These are phyloP conservation scores for Santalum album DNA, from an alignment of 164 flowering plant species.

Conservation along the genomic window DNA sequence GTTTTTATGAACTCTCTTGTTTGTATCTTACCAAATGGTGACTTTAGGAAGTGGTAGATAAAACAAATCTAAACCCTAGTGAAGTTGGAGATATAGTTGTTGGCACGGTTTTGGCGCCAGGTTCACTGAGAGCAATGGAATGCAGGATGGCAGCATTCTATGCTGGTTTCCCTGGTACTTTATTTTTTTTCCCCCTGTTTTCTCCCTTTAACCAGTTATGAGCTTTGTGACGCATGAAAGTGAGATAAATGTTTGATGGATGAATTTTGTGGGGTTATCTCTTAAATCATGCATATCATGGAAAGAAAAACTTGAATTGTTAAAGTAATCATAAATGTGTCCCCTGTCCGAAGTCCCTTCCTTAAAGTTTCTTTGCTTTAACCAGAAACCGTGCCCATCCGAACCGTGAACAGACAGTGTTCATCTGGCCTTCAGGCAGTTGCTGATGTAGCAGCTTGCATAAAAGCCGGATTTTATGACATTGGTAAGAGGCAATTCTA, in stretches of 20 bases:
- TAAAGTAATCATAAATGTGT: too few relatives aligned
- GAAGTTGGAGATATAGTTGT: slow-evolving; percentile 77
- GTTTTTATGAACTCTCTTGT: background rate
- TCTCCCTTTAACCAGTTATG: background rate
- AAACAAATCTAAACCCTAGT: slow-evolving; percentile 41
- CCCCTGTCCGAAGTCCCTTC: too few relatives aligned
- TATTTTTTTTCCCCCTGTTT: slow-evolving; percentile 2
- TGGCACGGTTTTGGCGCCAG: slow-evolving; percentile 68
- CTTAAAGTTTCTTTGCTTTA: background rate
- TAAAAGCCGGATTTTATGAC: slow-evolving; percentile 59
- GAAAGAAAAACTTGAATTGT: too few relatives aligned
- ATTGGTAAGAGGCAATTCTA: slow-evolving; percentile 23
- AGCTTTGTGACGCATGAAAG: background rate
- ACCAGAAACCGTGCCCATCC: slow-evolving; percentile 54
- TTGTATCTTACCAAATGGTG: background rate
- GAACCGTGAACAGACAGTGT: slow-evolving; percentile 77
- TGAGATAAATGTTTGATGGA: background rate
- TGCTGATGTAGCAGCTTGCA: slow-evolving; percentile 63
- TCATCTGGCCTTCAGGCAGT: slow-evolving; percentile 73
- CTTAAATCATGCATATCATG: too few relatives aligned
- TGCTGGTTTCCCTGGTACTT: slow-evolving; percentile 74
- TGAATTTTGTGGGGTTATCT: background rate
- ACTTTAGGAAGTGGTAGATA: slow-evolving; percentile 48
- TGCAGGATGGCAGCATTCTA: slow-evolving; percentile 74
- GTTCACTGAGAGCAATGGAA: slow-evolving; percentile 51